phyloP scores from a whole-genome alignment of 768 basidiomycete genomes.

The Boletus barrowsii region DNA sequence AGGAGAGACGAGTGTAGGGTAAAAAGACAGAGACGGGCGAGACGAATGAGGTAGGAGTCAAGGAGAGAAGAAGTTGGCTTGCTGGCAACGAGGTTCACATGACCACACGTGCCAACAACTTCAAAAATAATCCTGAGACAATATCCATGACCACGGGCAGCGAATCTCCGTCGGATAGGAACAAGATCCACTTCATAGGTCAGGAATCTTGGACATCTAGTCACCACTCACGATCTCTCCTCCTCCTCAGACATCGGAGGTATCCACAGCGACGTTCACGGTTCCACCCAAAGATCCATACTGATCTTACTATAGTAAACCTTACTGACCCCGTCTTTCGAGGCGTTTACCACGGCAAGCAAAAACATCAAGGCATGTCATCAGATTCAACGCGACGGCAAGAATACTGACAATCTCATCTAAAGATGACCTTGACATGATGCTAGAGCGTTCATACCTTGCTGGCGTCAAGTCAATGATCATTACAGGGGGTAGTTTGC shows the following conservation, averaged over 20 bases:
- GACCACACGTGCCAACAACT: slow-evolving; percentile 4
- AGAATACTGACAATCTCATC: neutral
- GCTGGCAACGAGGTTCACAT: slow-evolving; percentile 10
- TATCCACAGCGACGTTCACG: slow-evolving; percentile 14
- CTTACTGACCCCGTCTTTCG: slow-evolving; percentile 58
- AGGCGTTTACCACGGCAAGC: slow-evolving; percentile 47
- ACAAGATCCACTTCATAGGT: slow-evolving; percentile 35
- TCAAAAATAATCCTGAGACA: neutral
- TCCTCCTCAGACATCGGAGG: slow-evolving; percentile 40
- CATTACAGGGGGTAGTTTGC: slow-evolving; percentile 71
- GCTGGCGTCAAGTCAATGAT: slow-evolving; percentile 71
- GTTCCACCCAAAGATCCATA: neutral
- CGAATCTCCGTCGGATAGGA: neutral
- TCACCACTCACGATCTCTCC: neutral
- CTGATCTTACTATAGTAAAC: slow-evolving; percentile 37
- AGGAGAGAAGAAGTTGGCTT: neutral
- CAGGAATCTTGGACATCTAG: neutral
- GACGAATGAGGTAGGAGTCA: neutral
- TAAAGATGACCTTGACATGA: slow-evolving; percentile 58
- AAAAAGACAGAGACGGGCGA: slow-evolving; percentile 12
- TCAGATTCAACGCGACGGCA: neutral
- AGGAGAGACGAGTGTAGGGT: slow-evolving; percentile 20
- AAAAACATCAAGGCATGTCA: slow-evolving; percentile 47
- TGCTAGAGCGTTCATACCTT: slow-evolving; percentile 52
- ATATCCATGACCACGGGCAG: too few relatives aligned